phyloP scores from a whole-genome alignment of 768 basidiomycete species.

The Saitozyma sp. region DNA sequence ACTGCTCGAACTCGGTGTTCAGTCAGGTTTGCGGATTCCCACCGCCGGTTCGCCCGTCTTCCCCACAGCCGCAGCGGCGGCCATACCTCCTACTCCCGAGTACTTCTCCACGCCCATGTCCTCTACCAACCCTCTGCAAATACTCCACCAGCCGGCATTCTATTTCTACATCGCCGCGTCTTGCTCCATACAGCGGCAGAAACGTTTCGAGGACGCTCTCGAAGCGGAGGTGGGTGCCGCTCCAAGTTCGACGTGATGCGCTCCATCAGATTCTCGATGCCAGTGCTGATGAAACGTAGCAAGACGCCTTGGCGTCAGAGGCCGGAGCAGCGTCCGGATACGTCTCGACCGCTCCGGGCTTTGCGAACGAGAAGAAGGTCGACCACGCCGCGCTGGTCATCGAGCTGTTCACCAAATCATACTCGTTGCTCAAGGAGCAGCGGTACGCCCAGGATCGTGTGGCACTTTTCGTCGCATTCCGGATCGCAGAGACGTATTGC shows the following conservation, averaged over 20 bases:
- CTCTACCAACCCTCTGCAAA: constrained; percentile 75
- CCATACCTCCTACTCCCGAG: constrained; percentile 56
- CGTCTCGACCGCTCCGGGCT: constrained; percentile 63
- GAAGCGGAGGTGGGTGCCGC: constrained; percentile 60
- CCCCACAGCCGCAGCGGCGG: constrained; percentile 32
- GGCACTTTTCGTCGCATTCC: constrained; percentile 85
- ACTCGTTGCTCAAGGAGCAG: constrained; percentile 86
- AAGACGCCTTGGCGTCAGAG: constrained; percentile 28
- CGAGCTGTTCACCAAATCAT: constrained; percentile 94
- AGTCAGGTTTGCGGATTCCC: constrained; percentile 44
- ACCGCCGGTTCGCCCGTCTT: constrained; percentile 37
- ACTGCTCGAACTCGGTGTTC: constrained; percentile 78
- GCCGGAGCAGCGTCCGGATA: constrained; percentile 33
- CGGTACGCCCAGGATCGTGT: constrained; percentile 69
- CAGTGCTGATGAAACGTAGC: constrained; percentile 9
- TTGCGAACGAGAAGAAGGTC: constrained; percentile 85
- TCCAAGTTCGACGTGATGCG: neutral
- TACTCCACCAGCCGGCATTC: constrained; percentile 86
- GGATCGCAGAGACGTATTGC: constrained; percentile 84
- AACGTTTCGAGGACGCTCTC: constrained; percentile 64
- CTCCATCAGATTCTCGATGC: neutral
- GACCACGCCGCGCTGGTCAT: constrained; percentile 79
- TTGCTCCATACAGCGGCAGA: constrained; percentile 74
- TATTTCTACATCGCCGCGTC: constrained; percentile 87
- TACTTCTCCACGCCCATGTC: constrained; percentile 64